phyloP scores from a whole-genome alignment of 2,329 filamentous ascomycete species.

The Trichoderma breve region DNA sequence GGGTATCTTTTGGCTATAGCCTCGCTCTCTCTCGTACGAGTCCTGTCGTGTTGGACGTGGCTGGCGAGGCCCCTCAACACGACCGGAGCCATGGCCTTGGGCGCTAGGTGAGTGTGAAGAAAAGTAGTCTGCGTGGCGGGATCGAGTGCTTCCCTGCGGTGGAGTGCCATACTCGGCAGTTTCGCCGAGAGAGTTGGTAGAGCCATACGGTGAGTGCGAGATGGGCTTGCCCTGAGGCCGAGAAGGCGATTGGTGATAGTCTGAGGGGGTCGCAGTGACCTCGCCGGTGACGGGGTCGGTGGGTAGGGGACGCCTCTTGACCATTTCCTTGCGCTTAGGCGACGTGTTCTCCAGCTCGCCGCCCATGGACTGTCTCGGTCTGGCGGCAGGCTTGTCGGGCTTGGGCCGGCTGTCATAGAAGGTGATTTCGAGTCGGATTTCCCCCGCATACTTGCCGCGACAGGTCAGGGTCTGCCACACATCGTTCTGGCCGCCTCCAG shows the following conservation, averaged over 20 bases:
- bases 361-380: constrained; percentile 45
- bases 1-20: constrained; percentile 34
- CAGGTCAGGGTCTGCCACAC: constrained; percentile 85
- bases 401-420: constrained; percentile 91
- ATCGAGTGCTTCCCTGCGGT: constrained; percentile 32
- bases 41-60: constrained; percentile 36
- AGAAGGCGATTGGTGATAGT: constrained; percentile 47
- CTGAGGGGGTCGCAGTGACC: constrained; percentile 38
- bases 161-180: constrained; percentile 50
- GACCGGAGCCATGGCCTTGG: constrained; percentile 20
- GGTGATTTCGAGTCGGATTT: constrained; percentile 91
- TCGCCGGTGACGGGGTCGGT: constrained; percentile 68
- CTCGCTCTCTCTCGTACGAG: constrained; percentile 34
- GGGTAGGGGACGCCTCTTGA: constrained; percentile 83
- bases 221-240: constrained; percentile 45
- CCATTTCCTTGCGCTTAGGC: constrained; percentile 53
- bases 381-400: constrained; percentile 65
- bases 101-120: constrained; percentile 32
- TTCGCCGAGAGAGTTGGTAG: constrained; percentile 54
- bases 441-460: constrained; percentile 92
- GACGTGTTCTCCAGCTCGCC: constrained; percentile 38
- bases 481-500: constrained; percentile 90
- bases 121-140: constrained; percentile 39
- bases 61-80: constrained; percentile 30
- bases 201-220: constrained; percentile 41